Evolutionary conservation across 2,329 filamentous ascomycete genomes (phyloP).

Genomic region (Zymoseptoria crescenta): DNA sequence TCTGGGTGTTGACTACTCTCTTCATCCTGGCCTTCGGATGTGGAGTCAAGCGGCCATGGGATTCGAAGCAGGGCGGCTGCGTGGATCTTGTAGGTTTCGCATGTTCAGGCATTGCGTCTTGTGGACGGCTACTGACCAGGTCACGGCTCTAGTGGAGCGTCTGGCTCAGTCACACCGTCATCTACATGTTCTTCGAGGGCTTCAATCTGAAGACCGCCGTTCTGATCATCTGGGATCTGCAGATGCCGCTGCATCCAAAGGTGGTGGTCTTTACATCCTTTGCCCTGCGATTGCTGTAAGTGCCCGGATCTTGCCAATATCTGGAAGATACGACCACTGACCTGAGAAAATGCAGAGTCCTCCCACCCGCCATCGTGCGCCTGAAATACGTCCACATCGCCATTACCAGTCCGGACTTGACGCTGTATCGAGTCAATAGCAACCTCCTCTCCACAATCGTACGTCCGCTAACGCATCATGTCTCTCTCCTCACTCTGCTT

Average conservation of each 20-base stretch:
- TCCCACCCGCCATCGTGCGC: conserved; percentile 15
- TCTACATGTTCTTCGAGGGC: conserved; percentile 18
- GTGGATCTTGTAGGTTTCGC: not conserved
- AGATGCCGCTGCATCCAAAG: conserved; percentile 20
- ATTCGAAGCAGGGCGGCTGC: not conserved
- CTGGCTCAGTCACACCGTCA: conserved; percentile 13
- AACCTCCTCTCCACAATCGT: conserved; percentile 19
- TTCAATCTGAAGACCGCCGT: conserved; percentile 16
- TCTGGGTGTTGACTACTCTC: conserved; percentile 15
- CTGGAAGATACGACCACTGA: not conserved
- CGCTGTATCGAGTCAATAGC: conserved; percentile 10
- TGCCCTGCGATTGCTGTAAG: conserved; percentile 20
- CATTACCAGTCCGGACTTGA: conserved; percentile 11
- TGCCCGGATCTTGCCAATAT: not conserved
- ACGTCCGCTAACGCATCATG: not conserved
- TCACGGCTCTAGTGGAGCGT: conserved; percentile 8
- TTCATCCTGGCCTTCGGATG: conserved; percentile 18
- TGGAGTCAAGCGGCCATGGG: conserved; percentile 20
- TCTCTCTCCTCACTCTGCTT: not conserved
- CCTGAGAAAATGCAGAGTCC: conserved; percentile 2
- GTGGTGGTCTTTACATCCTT: conserved; percentile 19
- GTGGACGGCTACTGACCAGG: not conserved
- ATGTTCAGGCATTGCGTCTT: not conserved
- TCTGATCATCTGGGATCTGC: conserved; percentile 20
- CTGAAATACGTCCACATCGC: conserved; percentile 12